These are phyloP conservation scores for Turnera subulata DNA, from an alignment of 345 rosid species.

Conservation along the genomic window DNA sequence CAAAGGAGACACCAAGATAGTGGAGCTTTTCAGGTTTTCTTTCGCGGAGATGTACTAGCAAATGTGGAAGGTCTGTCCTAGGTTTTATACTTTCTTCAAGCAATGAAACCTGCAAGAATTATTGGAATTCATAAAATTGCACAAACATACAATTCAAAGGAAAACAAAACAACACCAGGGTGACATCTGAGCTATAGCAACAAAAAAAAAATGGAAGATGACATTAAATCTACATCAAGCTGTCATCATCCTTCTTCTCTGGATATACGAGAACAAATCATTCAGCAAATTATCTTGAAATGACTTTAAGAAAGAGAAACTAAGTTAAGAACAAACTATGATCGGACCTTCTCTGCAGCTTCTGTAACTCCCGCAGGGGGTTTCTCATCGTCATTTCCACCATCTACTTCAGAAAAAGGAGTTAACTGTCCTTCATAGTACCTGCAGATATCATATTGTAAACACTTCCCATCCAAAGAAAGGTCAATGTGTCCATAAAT, in stretches of 20 bases:
- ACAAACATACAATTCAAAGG: no score
- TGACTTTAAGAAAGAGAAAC: no score
- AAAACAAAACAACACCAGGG: no score
- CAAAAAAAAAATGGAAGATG: no score
- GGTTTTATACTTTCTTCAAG: slow-evolving; percentile 84
- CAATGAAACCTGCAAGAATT: slow-evolving; percentile 62
- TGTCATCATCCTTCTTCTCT: no score
- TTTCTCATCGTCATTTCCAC: slow-evolving; percentile 41
- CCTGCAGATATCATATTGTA: slow-evolving; percentile 35
- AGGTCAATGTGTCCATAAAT: background rate
- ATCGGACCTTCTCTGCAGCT: slow-evolving; percentile 85
- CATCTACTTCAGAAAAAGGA: slow-evolving; percentile 55
- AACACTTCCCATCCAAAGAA: background rate
- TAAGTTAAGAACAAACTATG: no score
- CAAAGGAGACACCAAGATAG: slow-evolving; percentile 94
- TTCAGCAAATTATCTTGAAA: no score
- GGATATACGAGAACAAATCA: no score
- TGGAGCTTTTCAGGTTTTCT: slow-evolving; percentile 81
- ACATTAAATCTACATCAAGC: no score
- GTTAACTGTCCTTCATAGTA: slow-evolving; percentile 84
- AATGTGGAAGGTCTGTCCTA: slow-evolving; percentile 74
- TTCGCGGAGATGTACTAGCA: slow-evolving; percentile 73
- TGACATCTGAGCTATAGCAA: no score
- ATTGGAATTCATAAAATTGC: no score
- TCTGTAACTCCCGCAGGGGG: slow-evolving; percentile 55